phyloP scores from a whole-genome alignment of 2,329 filamentous ascomycete species.

The Aspergillus glaucus region DNA sequence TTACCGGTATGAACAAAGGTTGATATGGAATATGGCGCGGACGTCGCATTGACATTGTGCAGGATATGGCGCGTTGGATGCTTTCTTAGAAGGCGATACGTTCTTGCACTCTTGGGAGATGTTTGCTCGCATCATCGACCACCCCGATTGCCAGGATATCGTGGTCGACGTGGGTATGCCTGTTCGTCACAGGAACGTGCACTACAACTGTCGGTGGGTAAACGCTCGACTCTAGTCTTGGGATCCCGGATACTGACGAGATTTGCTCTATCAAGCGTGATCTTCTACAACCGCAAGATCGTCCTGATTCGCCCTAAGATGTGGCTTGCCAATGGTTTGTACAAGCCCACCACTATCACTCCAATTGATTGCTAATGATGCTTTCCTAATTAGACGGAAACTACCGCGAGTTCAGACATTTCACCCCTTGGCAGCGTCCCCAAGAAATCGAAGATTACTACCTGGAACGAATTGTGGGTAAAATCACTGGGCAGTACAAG shows the following conservation, averaged over 20 bases:
- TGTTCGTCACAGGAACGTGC: constrained; percentile 55
- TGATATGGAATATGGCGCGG: neutral
- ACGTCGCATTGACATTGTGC: neutral
- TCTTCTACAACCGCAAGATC: constrained; percentile 60
- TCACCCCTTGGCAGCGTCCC: constrained; percentile 57
- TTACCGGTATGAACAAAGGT: constrained; percentile 38
- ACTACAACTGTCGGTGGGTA: constrained; percentile 55
- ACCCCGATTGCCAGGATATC: constrained; percentile 58
- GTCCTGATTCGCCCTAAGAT: constrained; percentile 67
- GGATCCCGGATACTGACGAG: neutral
- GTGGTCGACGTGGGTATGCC: constrained; percentile 60
- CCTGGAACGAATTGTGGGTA: constrained; percentile 53
- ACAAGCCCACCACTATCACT: neutral
- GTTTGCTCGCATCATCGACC: constrained; percentile 54
- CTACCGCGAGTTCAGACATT: constrained; percentile 56
- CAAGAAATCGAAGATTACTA: constrained; percentile 57
- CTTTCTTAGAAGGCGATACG: constrained; percentile 55
- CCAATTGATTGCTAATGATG: constrained; percentile 1
- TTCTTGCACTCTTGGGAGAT: constrained; percentile 59
- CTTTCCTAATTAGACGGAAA: constrained; percentile 49
- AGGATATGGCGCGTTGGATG: constrained; percentile 60
- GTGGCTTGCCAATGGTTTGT: constrained; percentile 56
- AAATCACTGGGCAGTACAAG: constrained; percentile 50
- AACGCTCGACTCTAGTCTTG: neutral
- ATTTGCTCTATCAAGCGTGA: constrained; percentile 32